Base-by-base conservation (phyloP, 306 rosid genomes). In the Hippophae gyantsensis region DNA sequence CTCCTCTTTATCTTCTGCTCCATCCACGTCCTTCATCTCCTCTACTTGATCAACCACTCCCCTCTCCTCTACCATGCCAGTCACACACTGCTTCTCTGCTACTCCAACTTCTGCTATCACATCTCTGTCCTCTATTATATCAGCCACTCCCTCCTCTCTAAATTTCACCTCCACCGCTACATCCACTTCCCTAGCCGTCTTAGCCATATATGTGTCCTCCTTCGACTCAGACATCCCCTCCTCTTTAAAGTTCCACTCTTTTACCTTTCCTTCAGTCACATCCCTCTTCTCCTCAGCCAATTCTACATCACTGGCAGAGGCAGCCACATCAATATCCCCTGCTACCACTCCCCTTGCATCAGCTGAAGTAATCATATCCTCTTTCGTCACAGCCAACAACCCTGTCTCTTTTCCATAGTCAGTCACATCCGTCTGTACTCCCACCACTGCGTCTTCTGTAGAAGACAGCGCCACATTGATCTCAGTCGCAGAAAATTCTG, bases 21-120 rank as follows among this genome's bases (percentile, higher is more conserved):
- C 73, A 13, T 56, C 60, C 56, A 23, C 65, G 6, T 8, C 74
- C 42, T 23, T 58, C 48, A 51, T 62, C 69, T 56, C 75, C 48
- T 45, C 66, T 10, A 40, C 61, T 44, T 56, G 63, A 52, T 7
- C 49, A 11, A 2, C 62, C 10, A 43, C 49, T 25, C 56, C 52
- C 43, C 10, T 51, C 38, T 70, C 76, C 27, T 47, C 78, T 9
- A 42, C 72, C 48, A 8, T 59, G 6, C 9, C 55, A 13, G 42
- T 12, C 44, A 13, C 10, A 41, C 32, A 27, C 18, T 13, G 8
- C 12, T 47, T 7, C 38, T 10, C 50, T 25, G 52, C 38, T 62
- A 61, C 52, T 13, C 13, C 18, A 10, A 11, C 61, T 11, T 47
- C 47, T 12, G 0, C 38, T 32, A 32, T 32, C 38, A 2, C 38